Evolutionary conservation across 306 rosid genomes (phyloP).

Genomic region (Senna tora): DNA sequence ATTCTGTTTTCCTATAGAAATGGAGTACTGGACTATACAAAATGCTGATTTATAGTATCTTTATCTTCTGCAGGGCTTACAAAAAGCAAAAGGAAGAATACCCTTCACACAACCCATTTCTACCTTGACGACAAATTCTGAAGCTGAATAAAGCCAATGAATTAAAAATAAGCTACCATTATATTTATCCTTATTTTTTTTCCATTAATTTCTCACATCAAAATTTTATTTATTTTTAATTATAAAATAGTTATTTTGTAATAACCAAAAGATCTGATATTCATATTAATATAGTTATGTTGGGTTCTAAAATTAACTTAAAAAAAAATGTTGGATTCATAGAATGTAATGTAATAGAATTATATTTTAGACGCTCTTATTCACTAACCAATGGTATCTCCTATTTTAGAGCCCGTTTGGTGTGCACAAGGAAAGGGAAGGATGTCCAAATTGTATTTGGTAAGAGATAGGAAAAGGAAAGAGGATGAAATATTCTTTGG

Average conservation of each 20-base stretch:
- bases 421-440: no score
- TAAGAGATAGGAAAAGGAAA: no score
- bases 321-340: background rate
- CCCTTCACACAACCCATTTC: slow-evolving; percentile 89
- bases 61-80: slow-evolving; percentile 68
- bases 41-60: slow-evolving; percentile 17
- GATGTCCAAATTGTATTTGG: no score
- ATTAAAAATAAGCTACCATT: no score
- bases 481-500: no score
- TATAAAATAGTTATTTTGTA: no score
- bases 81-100: slow-evolving; percentile 65
- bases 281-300: no score
- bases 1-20: background rate
- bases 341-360: background rate
- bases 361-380: background rate
- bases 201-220: no score
- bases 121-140: slow-evolving; percentile 54
- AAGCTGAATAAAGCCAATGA: background rate
- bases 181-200: no score
- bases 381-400: background rate
- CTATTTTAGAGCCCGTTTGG: background rate
- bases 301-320: no score
- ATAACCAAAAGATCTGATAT: no score
- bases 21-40: background rate
- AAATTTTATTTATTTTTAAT: no score